Base-by-base conservation (phyloP, 2,329 filamentous ascomycete genomes). In the Leptoxyphium fumago region DNA sequence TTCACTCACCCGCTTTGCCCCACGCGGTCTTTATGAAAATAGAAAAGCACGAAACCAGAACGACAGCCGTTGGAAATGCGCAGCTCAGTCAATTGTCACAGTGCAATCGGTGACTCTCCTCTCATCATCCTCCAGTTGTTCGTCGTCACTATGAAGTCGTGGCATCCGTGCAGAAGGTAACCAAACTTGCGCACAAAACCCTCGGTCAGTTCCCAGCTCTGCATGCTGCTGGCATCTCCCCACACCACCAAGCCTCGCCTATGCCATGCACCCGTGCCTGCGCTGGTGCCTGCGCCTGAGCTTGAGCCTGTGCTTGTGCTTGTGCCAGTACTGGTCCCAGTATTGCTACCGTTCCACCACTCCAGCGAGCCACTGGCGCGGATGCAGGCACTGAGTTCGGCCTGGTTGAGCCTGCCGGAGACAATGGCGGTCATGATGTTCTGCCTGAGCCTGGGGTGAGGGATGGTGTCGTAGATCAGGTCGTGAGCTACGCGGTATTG, bases 121-220 rank as follows among this genome's bases (percentile, higher is more conserved):
- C 61, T 49, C 34, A 46, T 46, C 41, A 42, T 47, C 44, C 67
- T 52, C 65, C 66, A 70, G 15, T 51, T 45, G 51, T 70, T 68
- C 5, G 65, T 69, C 14, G 58, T 58, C 17, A 50, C 50, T 4
- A 64, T 41, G 29, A 67, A 45, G 40, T 67, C 59, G 34, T 54
- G 49, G 45, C 67, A 71, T 8, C 62, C 65, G 21, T 52, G 45
- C 5, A 70, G 46, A 18, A 70, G 51, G 43, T 58, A 66, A 4
- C 54, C 55, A 61, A 63, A 71, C 41, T 56, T 59, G 26, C 49
- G 48, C 42, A 61, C 50, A 49, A 70, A 70, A 2, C 55, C 53
- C 42, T 63, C 58, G 0, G 60, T 67, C 3, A 68, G 49, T 50
- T 70, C 67, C 67, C 66, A 70, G 36, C 61, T 63, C 5, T 52